Evolutionary conservation across 1,139 yeast species (phyloP).

Genomic region (Arxiozyma slooffiae): DNA sequence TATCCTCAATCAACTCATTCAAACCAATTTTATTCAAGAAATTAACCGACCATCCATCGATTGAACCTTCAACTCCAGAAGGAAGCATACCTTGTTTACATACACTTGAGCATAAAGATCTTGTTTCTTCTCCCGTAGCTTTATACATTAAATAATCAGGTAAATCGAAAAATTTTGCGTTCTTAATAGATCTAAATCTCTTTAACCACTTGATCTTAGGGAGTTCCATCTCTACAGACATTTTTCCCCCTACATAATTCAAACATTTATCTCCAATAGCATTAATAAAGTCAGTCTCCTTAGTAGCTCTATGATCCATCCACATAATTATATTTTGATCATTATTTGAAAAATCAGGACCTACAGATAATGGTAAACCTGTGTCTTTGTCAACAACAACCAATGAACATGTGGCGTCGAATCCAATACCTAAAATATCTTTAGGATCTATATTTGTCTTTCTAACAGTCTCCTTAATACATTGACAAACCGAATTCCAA

Average conservation of each 20-base stretch:
- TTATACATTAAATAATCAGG: conserved; percentile 85
- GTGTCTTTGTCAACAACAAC: conserved; percentile 62
- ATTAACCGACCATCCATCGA: conserved; percentile 82
- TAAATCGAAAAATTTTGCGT: conserved; percentile 80
- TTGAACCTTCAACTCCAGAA: conserved; percentile 74
- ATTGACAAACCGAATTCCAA: conserved; percentile 79
- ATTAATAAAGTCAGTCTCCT: conserved; percentile 75
- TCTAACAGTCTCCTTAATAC: conserved; percentile 62
- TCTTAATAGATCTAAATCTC: conserved; percentile 62
- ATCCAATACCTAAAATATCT: conserved; percentile 76
- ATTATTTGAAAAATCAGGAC: conserved; percentile 70
- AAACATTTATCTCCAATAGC: conserved; percentile 68
- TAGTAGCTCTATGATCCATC: conserved; percentile 97
- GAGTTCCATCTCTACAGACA: conserved; percentile 96
- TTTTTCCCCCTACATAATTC: conserved; percentile 91
- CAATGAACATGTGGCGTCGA: conserved; percentile 93
- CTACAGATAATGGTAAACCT: conserved; percentile 75
- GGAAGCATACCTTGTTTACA: conserved; percentile 96
- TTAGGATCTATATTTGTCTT: conserved; percentile 65
- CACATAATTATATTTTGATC: conserved; percentile 81
- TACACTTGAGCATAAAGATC: conserved; percentile 82
- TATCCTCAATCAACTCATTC: conserved; percentile 65
- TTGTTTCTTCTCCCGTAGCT: conserved; percentile 78
- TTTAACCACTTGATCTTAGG: conserved; percentile 97
- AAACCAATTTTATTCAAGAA: conserved; percentile 61